Conservation (phyloP, 78 protist genomes). For the Emiliania huxleyi region DNA sequence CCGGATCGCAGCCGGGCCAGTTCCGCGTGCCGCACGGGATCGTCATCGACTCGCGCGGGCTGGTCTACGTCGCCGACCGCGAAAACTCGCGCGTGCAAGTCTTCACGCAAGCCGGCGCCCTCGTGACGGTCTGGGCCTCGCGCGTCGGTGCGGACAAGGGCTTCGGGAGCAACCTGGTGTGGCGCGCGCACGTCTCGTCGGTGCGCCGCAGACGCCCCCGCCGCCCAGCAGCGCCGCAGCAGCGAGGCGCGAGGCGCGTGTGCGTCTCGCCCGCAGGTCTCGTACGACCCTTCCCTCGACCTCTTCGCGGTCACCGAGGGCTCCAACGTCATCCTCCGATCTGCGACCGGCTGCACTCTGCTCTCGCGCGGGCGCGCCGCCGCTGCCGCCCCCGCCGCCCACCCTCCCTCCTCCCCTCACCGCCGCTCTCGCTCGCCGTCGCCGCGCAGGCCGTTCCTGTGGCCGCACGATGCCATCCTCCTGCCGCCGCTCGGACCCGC, state of each 20-base stretch:
- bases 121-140: not conserved
- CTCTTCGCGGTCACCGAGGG: not conserved
- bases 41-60: not conserved
- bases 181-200: not conserved
- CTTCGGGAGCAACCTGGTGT: not conserved
- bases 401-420: too few species aligned
- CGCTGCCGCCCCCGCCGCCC: too few species aligned
- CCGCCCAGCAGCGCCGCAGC: too few species aligned
- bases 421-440: not conserved
- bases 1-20: not conserved
- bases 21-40: not conserved
- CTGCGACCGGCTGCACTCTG: not conserved
- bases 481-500: not conserved
- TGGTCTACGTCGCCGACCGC: not conserved
- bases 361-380: too few species aligned
- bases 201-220: not conserved
- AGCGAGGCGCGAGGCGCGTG: too few species aligned
- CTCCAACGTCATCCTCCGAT: not conserved
- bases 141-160: not conserved
- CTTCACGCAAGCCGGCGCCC: not conserved
- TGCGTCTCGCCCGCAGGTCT: too few species aligned
- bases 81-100: slow-evolving; percentile 3
- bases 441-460: not conserved
- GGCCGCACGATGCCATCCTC: not conserved
- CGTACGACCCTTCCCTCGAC: not conserved